These are phyloP conservation scores for Tolypocladium paradoxum DNA, from an alignment of 2,329 filamentous ascomycete species.

Conservation along the genomic window DNA sequence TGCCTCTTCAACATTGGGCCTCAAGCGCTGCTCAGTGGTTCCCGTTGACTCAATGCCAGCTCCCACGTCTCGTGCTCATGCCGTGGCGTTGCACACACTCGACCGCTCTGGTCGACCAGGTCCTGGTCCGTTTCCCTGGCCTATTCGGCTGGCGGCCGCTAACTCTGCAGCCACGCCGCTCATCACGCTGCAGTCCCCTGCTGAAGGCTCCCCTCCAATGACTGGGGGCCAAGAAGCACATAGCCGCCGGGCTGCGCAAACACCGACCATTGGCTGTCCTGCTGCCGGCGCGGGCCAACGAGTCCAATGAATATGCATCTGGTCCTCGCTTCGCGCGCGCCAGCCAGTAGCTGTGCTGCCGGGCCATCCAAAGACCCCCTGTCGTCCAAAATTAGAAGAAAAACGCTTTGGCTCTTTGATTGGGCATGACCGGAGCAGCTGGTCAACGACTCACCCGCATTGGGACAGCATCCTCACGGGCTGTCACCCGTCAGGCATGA, in stretches of 20 bases:
- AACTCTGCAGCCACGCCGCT: neutral
- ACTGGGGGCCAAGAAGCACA: constrained; percentile 9
- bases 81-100: neutral
- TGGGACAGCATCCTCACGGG: neutral
- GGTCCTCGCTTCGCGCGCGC: constrained; percentile 27
- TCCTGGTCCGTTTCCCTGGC: neutral
- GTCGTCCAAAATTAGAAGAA: constrained; percentile 26
- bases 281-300: constrained; percentile 12
- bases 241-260: constrained; percentile 14
- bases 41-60: neutral
- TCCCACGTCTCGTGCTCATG: neutral
- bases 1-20: neutral
- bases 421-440: constrained; percentile 13
- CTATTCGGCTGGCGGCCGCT: neutral
- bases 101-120: neutral
- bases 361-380: constrained; percentile 9
- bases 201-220: neutral
- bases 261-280: constrained; percentile 10
- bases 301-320: constrained; percentile 5
- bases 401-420: constrained; percentile 14
- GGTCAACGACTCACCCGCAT: neutral
- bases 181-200: neutral
- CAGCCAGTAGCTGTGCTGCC: constrained; percentile 19
- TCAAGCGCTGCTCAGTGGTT: neutral
- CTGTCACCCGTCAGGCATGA: neutral